Conservation (phyloP, 805 yeast species). For the Zygoascus ofunaensis region DNA sequence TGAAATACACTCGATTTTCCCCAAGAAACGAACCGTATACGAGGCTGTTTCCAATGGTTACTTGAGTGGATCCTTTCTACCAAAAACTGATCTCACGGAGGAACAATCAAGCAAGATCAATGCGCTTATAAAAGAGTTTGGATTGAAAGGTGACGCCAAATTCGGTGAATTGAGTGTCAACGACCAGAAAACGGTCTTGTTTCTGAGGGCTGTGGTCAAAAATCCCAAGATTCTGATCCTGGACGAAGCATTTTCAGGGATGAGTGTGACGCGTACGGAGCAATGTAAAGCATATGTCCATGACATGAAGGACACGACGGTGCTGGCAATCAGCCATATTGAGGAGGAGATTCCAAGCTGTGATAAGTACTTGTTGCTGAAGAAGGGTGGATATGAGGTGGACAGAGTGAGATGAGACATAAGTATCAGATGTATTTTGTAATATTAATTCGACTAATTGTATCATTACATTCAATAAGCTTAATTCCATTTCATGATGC, state of each 20-base stretch:
- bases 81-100: slow-evolving; percentile 35
- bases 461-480: no score
- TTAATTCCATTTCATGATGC: no score
- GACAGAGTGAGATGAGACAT: no score
- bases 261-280: slow-evolving; percentile 56
- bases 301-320: slow-evolving; percentile 50
- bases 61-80: slow-evolving; percentile 53
- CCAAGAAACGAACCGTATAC: slow-evolving; percentile 41
- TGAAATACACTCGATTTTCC: slow-evolving; percentile 83
- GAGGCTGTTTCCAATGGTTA: slow-evolving; percentile 67
- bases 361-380: slow-evolving; percentile 39
- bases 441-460: no score
- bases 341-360: slow-evolving; percentile 70
- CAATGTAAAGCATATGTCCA: slow-evolving; percentile 43
- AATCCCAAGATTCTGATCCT: slow-evolving; percentile 69
- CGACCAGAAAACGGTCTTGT: slow-evolving; percentile 68
- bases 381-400: neutral
- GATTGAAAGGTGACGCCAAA: slow-evolving; percentile 32
- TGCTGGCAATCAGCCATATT: slow-evolving; percentile 74
- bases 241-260: slow-evolving; percentile 90
- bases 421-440: no score
- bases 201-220: slow-evolving; percentile 69
- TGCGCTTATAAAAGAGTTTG: slow-evolving; percentile 40
- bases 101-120: slow-evolving; percentile 35
- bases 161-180: slow-evolving; percentile 55